Evolutionary conservation across 805 yeast genomes (phyloP), one percentile per base, ranked within the genome.

Genomic region (Hanseniaspora valbyensis): DNA sequence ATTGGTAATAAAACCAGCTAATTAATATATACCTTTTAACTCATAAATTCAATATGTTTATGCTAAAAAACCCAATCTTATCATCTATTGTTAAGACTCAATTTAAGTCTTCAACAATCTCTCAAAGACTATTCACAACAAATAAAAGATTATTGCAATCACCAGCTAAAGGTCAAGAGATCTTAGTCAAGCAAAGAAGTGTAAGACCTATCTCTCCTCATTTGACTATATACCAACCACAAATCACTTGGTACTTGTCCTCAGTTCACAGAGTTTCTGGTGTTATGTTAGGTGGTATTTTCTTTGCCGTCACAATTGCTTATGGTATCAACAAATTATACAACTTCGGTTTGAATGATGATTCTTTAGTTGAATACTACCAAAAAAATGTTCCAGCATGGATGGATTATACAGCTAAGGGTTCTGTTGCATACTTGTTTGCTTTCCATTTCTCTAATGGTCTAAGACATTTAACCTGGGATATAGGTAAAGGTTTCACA

Each of bases 401-500:
- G 50, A 70, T 75, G 37, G 83, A 88, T 68, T 58, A 76, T 53
- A 70, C 73, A 22, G 69, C 78, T 53, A 92, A 92, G 73, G 79
- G 81, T 45, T 61, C 77, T 37, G 77, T 81, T 62, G 78, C 92
- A 8, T 77, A 77, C 71, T 89, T 96, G 57, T 87, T 92, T 67
- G 83, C 83, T 28, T 88, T 77, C 82, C 98, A 92, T 69, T 61
- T 76, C 42, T 77, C 73, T 65, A 87, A 89, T 66, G 96, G 97
- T 60, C 54, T 90, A 56, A 86, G 98, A 76, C 98, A 92, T 67
- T 71, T 90, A 67, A 63, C 85, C 51, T 92, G 98, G 98, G 98
- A 92, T 66, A 66, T 79, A 49, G 95, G 95, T 65, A 73, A 70
- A 58, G 84, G 82, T 67, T 75, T 90, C 64, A 76, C 88, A 54